Percentiles rank a stretch among this genome's conserved stretches.
Evolutionary conservation across 257 asterid genomes (phyloP).

Genomic region (Leonotis leonurus): DNA sequence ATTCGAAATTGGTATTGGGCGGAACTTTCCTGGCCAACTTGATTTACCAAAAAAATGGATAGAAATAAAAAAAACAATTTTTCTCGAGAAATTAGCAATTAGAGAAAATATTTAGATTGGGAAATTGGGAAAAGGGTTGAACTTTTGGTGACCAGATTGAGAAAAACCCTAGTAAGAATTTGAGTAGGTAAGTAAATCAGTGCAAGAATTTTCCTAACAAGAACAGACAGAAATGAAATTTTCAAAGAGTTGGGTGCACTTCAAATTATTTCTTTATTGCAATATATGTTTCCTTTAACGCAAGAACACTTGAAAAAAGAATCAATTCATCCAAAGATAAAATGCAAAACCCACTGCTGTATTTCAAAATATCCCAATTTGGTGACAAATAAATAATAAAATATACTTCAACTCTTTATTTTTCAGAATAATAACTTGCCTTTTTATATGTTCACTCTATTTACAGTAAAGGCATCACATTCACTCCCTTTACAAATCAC

Average conservation of each 20-base stretch:
- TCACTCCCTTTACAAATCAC: too few species aligned
- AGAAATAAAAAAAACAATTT: not conserved
- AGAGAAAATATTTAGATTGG: not conserved
- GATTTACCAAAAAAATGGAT: not conserved
- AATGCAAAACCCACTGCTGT: too few species aligned
- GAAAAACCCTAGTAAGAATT: conserved; percentile 33
- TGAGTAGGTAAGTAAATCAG: conserved; percentile 19
- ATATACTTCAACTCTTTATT: not conserved
- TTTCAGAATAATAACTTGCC: not conserved
- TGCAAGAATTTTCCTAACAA: not conserved
- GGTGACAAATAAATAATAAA: not conserved
- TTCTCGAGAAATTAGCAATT: conserved; percentile 9
- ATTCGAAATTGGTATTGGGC: conserved; percentile 22
- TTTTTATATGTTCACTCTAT: too few species aligned
- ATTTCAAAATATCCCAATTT: not conserved
- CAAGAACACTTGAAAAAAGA: too few species aligned
- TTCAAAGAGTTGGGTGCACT: not conserved
- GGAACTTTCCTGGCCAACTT: conserved; percentile 9
- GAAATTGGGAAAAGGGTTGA: not conserved
- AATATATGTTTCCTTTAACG: not conserved
- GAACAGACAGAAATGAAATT: conserved; percentile 1
- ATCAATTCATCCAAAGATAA: too few species aligned
- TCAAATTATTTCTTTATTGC: not conserved
- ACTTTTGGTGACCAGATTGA: conserved; percentile 16
- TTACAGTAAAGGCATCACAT: too few species aligned